A percentile compares a stretch with the other conserved stretches of the same genome.
Evolutionary conservation across 2,329 filamentous ascomycete genomes (phyloP).

Genomic region (Colletotrichum sp.): DNA sequence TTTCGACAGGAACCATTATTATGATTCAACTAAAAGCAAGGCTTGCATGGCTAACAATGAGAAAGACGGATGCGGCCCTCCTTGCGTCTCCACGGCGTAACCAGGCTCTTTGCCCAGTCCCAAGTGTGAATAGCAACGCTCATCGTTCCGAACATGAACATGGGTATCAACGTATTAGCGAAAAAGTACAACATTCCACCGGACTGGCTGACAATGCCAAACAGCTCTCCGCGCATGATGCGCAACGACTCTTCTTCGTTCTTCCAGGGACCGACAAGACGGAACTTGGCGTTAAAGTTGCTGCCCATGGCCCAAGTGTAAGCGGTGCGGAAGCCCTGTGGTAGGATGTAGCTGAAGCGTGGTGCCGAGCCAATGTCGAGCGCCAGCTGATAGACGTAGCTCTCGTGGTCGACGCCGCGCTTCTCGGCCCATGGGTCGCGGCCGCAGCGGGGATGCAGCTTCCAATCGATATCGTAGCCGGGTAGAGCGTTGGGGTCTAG

Average conservation of each 20-base stretch:
- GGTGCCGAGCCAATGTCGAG: slow-evolving; percentile 52
- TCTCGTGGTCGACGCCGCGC: slow-evolving; percentile 53
- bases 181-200: slow-evolving; percentile 42
- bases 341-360: slow-evolving; percentile 35
- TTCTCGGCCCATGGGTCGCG: slow-evolving; percentile 39
- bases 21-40: not conserved
- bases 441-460: slow-evolving; percentile 36
- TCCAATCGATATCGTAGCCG: slow-evolving; percentile 44
- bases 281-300: slow-evolving; percentile 56
- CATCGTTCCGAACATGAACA: slow-evolving; percentile 39
- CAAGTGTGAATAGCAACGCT: slow-evolving; percentile 31
- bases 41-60: not conserved
- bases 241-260: slow-evolving; percentile 37
- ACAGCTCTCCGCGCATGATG: slow-evolving; percentile 48
- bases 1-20: not conserved
- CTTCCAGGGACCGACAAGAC: slow-evolving; percentile 48
- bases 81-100: not conserved
- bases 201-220: slow-evolving; percentile 39
- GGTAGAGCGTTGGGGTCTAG: slow-evolving; percentile 29
- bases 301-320: slow-evolving; percentile 53
- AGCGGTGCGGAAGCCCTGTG: slow-evolving; percentile 30
- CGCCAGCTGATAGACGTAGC: slow-evolving; percentile 55
- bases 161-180: slow-evolving; percentile 40
- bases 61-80: not conserved
- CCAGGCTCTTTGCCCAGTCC: slow-evolving; percentile 5